Evolutionary conservation across 805 yeast genomes (phyloP), one percentile per base, ranked within the genome.

Genomic region (Wickerhamiella lipophila): DNA sequence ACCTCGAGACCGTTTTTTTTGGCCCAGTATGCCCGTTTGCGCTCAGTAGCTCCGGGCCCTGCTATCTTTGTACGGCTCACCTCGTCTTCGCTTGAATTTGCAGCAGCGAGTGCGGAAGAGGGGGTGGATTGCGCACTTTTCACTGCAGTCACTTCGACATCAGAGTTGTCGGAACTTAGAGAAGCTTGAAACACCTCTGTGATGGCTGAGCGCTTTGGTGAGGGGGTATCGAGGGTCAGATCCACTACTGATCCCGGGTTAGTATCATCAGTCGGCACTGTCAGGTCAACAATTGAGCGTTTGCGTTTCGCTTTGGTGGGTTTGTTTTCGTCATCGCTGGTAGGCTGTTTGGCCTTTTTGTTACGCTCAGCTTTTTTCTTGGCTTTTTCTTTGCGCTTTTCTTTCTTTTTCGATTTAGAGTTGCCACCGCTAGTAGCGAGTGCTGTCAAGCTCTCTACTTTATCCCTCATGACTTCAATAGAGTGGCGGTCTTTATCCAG

Each of bases 31-130:
- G 29, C 23, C 23, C 47, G 39, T 21, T 36, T 25, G 3, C 29
- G 38, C 18, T 44, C 29, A 15, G 34, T 44, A 19, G 38, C 27
- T 9, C 39, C 40, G 19, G 47, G 22, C n/a, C 23, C 29, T 1
- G 47, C 47, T 9, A 36, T 11, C 13, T 45, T 45, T 15, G 48
- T 45, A 21, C 48, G 48, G 29, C 48, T 45, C 15, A 22, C 42
- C 22, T 35, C 42, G 32, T 35, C 41, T n/a, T 35, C 34, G 26
- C 43, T 23, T 6, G 30, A 12, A 8, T 40, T 19, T 9, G 32
- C 32, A 13, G 5, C n/a, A 29, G 6, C 32, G 6, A 9, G 27
- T 25, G 27, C 27, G 6, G 9, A 7, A 25, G n/a, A 15, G 13
- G 21, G 11, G 19, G 5, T 25, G 9, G 25, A 3, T 18, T 15